Evolutionary conservation across 306 rosid species (phyloP).

Genomic region (Quercus cerris): DNA sequence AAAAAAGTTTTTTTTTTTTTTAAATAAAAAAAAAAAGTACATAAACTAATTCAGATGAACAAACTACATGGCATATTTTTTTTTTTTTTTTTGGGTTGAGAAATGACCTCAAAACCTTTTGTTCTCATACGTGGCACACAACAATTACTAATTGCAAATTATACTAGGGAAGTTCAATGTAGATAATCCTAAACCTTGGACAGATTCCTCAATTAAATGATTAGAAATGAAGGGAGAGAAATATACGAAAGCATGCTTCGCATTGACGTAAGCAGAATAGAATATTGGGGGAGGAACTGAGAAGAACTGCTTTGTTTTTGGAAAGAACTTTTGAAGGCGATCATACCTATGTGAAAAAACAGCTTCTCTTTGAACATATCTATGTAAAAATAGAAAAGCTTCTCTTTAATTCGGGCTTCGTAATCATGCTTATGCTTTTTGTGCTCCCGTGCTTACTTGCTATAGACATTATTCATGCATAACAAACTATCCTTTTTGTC

Average conservation of each 20-base stretch:
- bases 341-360: conserved; percentile 22
- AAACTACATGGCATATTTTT: no score
- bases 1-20: no score
- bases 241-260: conserved; percentile 38
- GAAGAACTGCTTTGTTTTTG: conserved; percentile 15
- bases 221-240: neutral
- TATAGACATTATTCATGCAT: conserved; percentile 28
- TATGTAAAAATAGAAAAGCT: conserved; percentile 13
- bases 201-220: neutral
- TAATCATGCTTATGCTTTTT: conserved; percentile 24
- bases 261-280: conserved; percentile 34
- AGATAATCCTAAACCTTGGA: neutral
- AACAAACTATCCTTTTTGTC: conserved; percentile 30
- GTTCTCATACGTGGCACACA: neutral
- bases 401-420: conserved; percentile 16
- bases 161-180: neutral
- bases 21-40: no score
- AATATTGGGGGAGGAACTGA: conserved; percentile 8
- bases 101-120: no score
- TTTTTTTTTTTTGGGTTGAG: no score
- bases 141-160: neutral
- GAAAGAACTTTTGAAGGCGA: conserved; percentile 31
- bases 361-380: conserved; percentile 7
- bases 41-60: no score
- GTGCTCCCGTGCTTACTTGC: conserved; percentile 49